A percentile compares a stretch with the other conserved stretches of the same genome.
Conservation (phyloP, 495 filamentous ascomycete species). For the Amorphotheca resinae region DNA sequence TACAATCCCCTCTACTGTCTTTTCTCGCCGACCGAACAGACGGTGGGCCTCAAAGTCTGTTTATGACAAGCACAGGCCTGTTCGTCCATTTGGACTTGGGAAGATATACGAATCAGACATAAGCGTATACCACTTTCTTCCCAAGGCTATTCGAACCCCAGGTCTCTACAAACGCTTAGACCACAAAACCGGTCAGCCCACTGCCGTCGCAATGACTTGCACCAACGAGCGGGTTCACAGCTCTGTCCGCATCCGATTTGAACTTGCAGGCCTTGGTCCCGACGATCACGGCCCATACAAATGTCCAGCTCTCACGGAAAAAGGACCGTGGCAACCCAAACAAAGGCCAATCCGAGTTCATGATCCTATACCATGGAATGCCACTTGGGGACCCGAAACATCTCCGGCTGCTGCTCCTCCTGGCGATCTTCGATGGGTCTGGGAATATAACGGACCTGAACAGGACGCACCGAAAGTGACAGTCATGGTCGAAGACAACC, state of each 20-base stretch:
- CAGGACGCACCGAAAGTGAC: constrained; percentile 23
- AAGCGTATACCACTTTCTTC: constrained; percentile 39
- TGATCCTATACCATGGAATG: constrained; percentile 26
- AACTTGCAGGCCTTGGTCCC: constrained; percentile 41
- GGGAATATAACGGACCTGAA: constrained; percentile 36
- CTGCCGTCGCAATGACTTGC: constrained; percentile 35
- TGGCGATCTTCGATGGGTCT: constrained; percentile 31
- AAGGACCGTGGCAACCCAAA: constrained; percentile 26
- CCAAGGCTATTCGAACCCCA: constrained; percentile 40
- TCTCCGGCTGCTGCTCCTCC: constrained; percentile 2
- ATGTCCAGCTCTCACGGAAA: constrained; percentile 34
- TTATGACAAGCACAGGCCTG: constrained; percentile 33
- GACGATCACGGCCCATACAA: constrained; percentile 43
- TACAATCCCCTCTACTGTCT: constrained; percentile 8
- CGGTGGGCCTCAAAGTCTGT: constrained; percentile 34
- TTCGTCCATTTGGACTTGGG: constrained; percentile 48
- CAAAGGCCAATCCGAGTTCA: constrained; percentile 18
- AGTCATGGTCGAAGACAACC: constrained; percentile 34
- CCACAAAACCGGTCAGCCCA: constrained; percentile 29
- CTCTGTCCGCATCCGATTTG: constrained; percentile 42
- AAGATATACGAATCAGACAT: constrained; percentile 35
- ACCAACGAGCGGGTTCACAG: constrained; percentile 57
- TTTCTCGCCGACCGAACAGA: constrained; percentile 11
- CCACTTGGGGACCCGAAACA: constrained; percentile 23
- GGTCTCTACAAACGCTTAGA: constrained; percentile 44